phyloP scores from a whole-genome alignment of 1,284 basidiomycete genomes.

The Lentinula novae-zelandiae region DNA sequence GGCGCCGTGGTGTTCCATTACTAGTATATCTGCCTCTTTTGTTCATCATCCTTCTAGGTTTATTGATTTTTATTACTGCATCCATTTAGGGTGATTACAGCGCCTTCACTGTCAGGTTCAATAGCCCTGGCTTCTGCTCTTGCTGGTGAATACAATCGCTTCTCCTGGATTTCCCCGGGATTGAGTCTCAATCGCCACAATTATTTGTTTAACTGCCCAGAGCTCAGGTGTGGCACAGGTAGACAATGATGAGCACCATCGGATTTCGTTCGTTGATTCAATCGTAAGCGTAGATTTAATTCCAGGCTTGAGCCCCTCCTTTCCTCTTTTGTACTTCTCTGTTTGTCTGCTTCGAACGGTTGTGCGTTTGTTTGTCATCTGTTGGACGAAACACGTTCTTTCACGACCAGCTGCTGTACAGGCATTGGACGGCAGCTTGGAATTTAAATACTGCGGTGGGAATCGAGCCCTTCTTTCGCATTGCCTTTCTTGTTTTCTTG shows the following conservation, averaged over 20 bases:
- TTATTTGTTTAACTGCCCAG: too few species aligned
- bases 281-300: background rate
- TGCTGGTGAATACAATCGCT: too few species aligned
- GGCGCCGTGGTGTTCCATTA: background rate
- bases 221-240: too few species aligned
- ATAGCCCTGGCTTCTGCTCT: too few species aligned
- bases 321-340: background rate
- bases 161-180: too few species aligned
- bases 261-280: background rate
- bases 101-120: background rate
- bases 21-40: background rate
- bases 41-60: background rate
- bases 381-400: background rate
- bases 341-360: background rate
- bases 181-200: too few species aligned
- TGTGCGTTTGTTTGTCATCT: background rate
- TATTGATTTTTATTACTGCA: background rate
- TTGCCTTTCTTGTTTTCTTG: constrained; percentile 1
- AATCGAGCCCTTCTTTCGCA: background rate
- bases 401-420: background rate
- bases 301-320: background rate
- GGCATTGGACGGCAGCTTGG: background rate
- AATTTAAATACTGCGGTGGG: background rate
- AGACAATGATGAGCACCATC: too few species aligned
- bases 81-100: background rate